Conservation (phyloP, 441 rosid genomes). For the Mallotus repandus region DNA sequence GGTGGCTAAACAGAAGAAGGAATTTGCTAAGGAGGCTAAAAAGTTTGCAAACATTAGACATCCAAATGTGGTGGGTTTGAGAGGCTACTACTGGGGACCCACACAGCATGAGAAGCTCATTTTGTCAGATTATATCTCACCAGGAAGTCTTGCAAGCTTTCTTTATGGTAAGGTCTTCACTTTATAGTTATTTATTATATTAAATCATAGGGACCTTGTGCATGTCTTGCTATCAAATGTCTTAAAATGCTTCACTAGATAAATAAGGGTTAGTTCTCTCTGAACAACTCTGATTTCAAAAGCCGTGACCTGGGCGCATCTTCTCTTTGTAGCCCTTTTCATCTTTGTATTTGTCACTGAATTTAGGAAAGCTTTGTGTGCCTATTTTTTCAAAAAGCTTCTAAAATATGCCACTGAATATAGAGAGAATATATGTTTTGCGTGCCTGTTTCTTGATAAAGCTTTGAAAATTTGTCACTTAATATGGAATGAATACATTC, state of each 20-base stretch:
- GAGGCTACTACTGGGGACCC: constrained; percentile 99
- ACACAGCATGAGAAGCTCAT: constrained; percentile 98
- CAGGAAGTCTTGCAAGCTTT: constrained; percentile 98
- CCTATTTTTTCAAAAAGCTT: not conserved
- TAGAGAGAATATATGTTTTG: too few relatives aligned
- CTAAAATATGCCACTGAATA: too few relatives aligned
- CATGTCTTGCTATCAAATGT: not conserved
- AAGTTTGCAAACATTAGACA: constrained; percentile 93
- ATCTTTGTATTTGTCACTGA: not conserved
- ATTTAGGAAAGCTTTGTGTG: not conserved
- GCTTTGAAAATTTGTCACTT: too few relatives aligned
- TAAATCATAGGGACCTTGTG: not conserved
- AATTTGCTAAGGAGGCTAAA: constrained; percentile 92
- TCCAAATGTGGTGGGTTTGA: constrained; percentile 93
- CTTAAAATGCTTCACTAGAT: not conserved
- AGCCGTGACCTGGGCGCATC: not conserved
- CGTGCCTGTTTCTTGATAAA: too few relatives aligned
- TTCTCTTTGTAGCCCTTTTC: not conserved
- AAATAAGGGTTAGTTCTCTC: not conserved
- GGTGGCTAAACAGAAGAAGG: constrained; percentile 93
- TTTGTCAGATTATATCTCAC: constrained; percentile 87
- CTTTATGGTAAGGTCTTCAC: constrained; percentile 69
- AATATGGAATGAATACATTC: too few relatives aligned
- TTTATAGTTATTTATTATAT: constrained; percentile 6
- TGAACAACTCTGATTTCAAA: not conserved